Percentiles rank a stretch among this genome's conserved stretches.
These are phyloP conservation scores for Galeopsis tetrahit DNA, from an alignment of 257 asterid species.

Conservation along the genomic window DNA sequence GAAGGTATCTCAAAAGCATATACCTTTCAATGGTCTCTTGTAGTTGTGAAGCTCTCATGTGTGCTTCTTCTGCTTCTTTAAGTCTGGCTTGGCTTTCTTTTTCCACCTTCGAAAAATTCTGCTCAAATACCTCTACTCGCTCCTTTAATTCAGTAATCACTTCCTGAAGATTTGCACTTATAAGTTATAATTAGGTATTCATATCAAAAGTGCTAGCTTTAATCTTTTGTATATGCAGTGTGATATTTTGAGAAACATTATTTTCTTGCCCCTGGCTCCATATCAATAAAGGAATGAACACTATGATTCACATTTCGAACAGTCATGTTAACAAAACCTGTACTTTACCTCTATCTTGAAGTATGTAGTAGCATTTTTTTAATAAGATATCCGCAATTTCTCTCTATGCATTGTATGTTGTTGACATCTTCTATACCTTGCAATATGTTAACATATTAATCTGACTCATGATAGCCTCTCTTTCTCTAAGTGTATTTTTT, in stretches of 20 bases:
- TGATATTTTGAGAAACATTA: background rate
- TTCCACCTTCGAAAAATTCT: constrained; percentile 57
- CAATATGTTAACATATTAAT: background rate
- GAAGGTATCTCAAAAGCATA: constrained; percentile 19
- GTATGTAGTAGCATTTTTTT: background rate
- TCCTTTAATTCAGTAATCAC: constrained; percentile 65
- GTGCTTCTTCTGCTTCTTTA: constrained; percentile 79
- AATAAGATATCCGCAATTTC: background rate
- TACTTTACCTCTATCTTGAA: background rate
- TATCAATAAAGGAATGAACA: background rate
- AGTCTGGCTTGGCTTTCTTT: constrained; percentile 62
- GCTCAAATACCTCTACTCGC: constrained; percentile 66
- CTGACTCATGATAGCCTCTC: background rate
- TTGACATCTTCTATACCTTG: background rate
- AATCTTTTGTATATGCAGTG: background rate
- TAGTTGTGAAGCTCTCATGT: constrained; percentile 60
- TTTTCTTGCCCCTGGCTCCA: background rate
- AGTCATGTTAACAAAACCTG: background rate
- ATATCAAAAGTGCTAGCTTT: constrained; percentile 21
- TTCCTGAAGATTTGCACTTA: constrained; percentile 55
- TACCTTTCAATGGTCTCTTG: constrained; percentile 90
- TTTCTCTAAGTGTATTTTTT: background rate
- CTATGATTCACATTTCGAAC: background rate
- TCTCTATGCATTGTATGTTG: background rate
- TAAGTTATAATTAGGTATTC: constrained; percentile 24